Conservation (phyloP, 177 flowering plant genomes). For the Vitis hybrid region DNA sequence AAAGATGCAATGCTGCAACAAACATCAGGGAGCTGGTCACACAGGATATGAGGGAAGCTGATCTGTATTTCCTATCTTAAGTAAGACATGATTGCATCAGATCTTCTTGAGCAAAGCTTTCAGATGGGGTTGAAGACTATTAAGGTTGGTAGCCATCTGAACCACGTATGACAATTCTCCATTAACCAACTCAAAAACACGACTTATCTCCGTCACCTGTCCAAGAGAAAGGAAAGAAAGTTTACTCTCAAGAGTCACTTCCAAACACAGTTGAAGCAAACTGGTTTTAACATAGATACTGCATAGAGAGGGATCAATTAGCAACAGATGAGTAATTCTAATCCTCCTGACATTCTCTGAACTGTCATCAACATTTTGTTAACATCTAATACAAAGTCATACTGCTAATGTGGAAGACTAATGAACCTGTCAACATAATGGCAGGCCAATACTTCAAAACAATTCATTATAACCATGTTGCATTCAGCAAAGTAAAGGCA, state of each 20-base stretch:
- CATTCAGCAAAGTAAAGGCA: too few relatives aligned
- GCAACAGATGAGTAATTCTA: neutral
- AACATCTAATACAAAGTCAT: too few relatives aligned
- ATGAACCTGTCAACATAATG: too few relatives aligned
- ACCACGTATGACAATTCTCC: constrained; percentile 58
- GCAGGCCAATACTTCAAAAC: too few relatives aligned
- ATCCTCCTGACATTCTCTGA: neutral
- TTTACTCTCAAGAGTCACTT: neutral
- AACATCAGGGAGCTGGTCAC: too few relatives aligned
- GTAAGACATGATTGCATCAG: constrained; percentile 12
- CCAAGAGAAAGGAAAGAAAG: constrained; percentile 1
- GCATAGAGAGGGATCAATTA: neutral
- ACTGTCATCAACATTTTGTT: too few relatives aligned
- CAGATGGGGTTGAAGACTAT: constrained; percentile 54
- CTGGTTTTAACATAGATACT: neutral
- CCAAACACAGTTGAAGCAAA: neutral
- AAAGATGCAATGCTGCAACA: too few relatives aligned
- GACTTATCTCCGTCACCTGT: constrained; percentile 67
- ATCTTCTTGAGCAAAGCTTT: constrained; percentile 57
- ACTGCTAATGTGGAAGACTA: too few relatives aligned
- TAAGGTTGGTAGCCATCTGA: constrained; percentile 61
- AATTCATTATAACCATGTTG: too few relatives aligned
- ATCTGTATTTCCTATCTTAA: too few relatives aligned
- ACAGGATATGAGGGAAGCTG: too few relatives aligned
- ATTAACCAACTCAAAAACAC: constrained; percentile 50